These are phyloP conservation scores for Solanum infundibuliforme DNA, from an alignment of 257 asterid genomes.

Conservation along the genomic window DNA sequence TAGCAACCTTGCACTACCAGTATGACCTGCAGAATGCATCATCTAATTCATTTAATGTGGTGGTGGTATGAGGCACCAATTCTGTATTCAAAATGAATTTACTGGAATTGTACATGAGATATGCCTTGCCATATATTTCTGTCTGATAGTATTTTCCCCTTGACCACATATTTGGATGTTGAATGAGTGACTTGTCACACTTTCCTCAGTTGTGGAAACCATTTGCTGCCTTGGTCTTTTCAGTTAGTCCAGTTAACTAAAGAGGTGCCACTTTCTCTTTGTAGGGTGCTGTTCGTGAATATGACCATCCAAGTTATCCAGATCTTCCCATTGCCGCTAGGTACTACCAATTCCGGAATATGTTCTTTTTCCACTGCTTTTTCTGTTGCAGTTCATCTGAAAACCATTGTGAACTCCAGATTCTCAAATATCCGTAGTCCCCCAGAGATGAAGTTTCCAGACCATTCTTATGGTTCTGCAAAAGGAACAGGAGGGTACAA, in stretches of 20 bases:
- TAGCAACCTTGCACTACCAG: neutral
- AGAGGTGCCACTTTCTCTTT: neutral
- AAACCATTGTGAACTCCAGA: constrained; percentile 25
- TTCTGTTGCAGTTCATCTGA: neutral
- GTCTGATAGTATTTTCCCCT: neutral
- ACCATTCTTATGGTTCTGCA: constrained; percentile 15
- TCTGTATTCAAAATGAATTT: neutral
- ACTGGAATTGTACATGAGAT: neutral
- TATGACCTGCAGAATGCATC: neutral
- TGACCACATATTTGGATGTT: neutral
- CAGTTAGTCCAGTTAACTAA: neutral
- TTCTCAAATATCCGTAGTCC: constrained; percentile 20
- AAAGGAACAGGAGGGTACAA: constrained; percentile 35
- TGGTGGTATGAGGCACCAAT: neutral
- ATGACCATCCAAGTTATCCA: constrained; percentile 40
- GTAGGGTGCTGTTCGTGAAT: constrained; percentile 52
- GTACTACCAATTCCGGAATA: constrained; percentile 22
- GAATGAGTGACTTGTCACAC: neutral
- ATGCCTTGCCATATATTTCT: neutral
- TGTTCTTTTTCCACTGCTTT: neutral
- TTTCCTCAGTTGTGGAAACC: neutral
- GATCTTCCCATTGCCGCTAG: constrained; percentile 40
- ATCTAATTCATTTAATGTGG: neutral
- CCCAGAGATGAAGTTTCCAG: constrained; percentile 24
- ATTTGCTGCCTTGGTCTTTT: neutral